Conservation (phyloP, 306 rosid species). For the Quercus ilex region DNA sequence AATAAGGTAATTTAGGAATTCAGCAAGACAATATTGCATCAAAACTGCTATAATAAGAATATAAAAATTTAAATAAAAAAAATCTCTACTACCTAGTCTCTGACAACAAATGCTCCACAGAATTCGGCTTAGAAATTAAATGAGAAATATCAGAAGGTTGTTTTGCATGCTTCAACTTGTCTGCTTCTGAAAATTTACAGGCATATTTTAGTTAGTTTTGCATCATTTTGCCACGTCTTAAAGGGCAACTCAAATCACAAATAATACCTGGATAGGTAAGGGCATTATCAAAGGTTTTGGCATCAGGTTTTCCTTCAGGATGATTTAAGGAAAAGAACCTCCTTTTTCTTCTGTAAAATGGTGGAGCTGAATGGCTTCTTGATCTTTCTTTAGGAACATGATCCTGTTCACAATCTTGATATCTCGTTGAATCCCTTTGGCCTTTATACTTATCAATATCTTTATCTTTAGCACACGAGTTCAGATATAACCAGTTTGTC, state of each 20-base stretch:
- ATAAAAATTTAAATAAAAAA: not conserved
- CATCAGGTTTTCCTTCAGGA: conserved; percentile 29
- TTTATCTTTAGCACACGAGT: conserved; percentile 22
- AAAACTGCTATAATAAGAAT: conserved; percentile 10
- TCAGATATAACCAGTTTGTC: conserved; percentile 31
- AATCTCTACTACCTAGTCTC: conserved; percentile 39
- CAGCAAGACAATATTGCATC: conserved; percentile 21
- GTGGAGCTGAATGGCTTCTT: conserved; percentile 80
- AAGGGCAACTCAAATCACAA: conserved; percentile 11
- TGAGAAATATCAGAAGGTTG: conserved; percentile 23
- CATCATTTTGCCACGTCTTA: not conserved
- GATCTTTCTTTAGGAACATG: conserved; percentile 33
- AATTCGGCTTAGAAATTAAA: conserved; percentile 13
- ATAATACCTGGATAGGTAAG: conserved; percentile 45
- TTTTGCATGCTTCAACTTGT: conserved; percentile 29
- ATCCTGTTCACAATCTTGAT: conserved; percentile 28
- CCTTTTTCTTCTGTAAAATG: conserved; percentile 59
- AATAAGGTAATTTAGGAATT: conserved; percentile 15
- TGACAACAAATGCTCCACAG: conserved; percentile 31
- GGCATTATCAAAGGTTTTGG: conserved; percentile 27
- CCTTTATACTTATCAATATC: conserved; percentile 23
- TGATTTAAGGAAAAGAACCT: conserved; percentile 51
- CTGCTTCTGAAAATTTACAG: conserved; percentile 38
- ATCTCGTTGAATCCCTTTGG: conserved; percentile 21
- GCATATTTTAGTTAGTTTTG: conserved; percentile 13